Percentiles rank a stretch among this genome's conserved stretches.
Conservation (phyloP, 2,329 filamentous ascomycete genomes). For the Purpureocillium lavendulum region DNA sequence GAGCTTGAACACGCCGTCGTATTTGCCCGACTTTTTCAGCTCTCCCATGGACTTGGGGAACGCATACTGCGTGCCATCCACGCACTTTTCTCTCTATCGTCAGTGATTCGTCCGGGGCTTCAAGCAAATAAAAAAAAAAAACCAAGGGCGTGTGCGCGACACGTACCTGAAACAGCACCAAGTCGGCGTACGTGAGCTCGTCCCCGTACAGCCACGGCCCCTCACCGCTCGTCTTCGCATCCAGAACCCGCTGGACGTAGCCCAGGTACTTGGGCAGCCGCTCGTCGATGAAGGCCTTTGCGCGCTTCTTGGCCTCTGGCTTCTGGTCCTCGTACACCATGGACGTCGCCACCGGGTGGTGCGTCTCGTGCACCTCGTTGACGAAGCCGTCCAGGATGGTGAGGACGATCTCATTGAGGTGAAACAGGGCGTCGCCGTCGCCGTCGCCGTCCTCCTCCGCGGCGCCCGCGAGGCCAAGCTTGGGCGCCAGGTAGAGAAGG, state of each 20-base stretch:
- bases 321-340: constrained; percentile 72
- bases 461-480: constrained; percentile 45
- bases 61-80: constrained; percentile 54
- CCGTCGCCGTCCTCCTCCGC: too few relatives aligned
- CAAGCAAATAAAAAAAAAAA: too few relatives aligned
- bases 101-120: neutral
- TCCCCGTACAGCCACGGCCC: constrained; percentile 59
- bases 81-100: constrained; percentile 22
- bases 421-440: constrained; percentile 35
- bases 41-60: constrained; percentile 60
- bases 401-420: constrained; percentile 54
- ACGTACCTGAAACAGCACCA: constrained; percentile 62
- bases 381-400: constrained; percentile 64
- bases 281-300: constrained; percentile 47
- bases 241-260: constrained; percentile 61
- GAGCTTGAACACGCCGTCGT: constrained; percentile 53
- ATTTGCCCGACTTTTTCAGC: constrained; percentile 47
- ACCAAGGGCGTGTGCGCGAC: too few relatives aligned
- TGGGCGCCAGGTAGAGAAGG: constrained; percentile 58
- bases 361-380: constrained; percentile 66
- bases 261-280: constrained; percentile 64
- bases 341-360: constrained; percentile 56
- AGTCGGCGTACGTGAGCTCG: constrained; percentile 61
- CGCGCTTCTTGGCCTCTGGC: constrained; percentile 49
- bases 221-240: constrained; percentile 43